Base-by-base conservation (phyloP, 177 flowering plant genomes). In the Vitis hybrid region DNA sequence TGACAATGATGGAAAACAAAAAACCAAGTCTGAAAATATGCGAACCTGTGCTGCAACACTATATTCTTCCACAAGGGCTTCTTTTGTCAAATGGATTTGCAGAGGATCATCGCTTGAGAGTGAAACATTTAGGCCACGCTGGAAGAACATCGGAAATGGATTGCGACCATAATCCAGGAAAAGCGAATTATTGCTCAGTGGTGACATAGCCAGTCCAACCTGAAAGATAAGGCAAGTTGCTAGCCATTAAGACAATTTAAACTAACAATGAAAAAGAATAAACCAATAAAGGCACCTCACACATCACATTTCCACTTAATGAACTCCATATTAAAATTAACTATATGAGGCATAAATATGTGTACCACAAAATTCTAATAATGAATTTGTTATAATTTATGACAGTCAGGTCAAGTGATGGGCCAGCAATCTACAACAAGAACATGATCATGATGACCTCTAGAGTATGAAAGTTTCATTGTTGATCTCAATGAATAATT, bases 41-140 rank as follows among this genome's bases (percentile, higher is more conserved):
- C 68, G 59, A 16, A 87, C 90, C 86, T 80, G 56, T 12, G 88
- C 86, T 15, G 91, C 91, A 60, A 88, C 83, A 75, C 91, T 86
- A 65, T 88, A 88, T 76, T 88, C 91, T 71, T 88, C 91, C 69
- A 88, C 83, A 40, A 88, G 82, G n/a, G 91, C 68, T 79, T 88
- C 91, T 72, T 84, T 88, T 7, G 91, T 88, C 64, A 86, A 81
- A 68, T 88, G 91, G 15, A 88, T 88, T 79, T 85, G 91, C 65
- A 88, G 68, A 56, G 91, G 91, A 74, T 88, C 91, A 74, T 88
- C 91, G 51, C 74, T 76, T 62, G 91, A 87, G 27, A 87, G 89
- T 11, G 91, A 87, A 76, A 87, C 87, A 75, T 84, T 85, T 8
- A 87, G 73, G 11, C 91, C 89, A 50, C 89, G 87, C 67, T 80